Conservation (phyloP, 257 asterid genomes). For the Thymus quinquecostatus region DNA sequence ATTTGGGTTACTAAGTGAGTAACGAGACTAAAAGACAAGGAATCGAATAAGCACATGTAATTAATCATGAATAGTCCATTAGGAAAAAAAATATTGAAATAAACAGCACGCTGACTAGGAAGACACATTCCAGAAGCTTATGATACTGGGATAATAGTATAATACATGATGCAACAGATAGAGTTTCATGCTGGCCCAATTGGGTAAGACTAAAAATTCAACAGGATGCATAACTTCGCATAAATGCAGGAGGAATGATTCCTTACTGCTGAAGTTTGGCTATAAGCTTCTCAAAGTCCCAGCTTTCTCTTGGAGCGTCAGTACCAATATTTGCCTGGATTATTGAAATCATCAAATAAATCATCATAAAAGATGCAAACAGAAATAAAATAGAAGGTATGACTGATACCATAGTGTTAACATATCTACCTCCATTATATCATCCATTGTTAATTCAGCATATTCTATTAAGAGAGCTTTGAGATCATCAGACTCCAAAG, state of each 20-base stretch:
- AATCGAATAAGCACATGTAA: conserved; percentile 15
- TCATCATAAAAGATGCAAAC: conserved; percentile 19
- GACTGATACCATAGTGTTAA: conserved; percentile 23
- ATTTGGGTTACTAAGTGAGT: too few relatives aligned
- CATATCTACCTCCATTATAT: conserved; percentile 75
- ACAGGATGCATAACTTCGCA: conserved; percentile 19
- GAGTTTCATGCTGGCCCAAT: conserved; percentile 16
- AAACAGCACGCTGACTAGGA: conserved; percentile 11
- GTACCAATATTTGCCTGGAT: conserved; percentile 84
- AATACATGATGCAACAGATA: conserved; percentile 13
- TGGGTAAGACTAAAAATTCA: conserved; percentile 23
- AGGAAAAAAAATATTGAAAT: not conserved
- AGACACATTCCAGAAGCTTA: conserved; percentile 12
- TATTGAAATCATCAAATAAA: conserved; percentile 20
- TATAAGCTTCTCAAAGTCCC: conserved; percentile 90
- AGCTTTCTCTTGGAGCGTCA: conserved; percentile 87
- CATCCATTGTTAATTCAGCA: conserved; percentile 98
- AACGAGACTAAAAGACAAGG: conserved; percentile 7
- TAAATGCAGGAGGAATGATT: conserved; percentile 22
- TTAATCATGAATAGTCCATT: conserved; percentile 22
- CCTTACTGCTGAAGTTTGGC: conserved; percentile 91
- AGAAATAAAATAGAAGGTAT: conserved; percentile 23
- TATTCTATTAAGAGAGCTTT: conserved; percentile 87
- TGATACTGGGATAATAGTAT: conserved; percentile 6
- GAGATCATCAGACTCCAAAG: conserved; percentile 87